phyloP scores from a whole-genome alignment of 805 yeast genomes.

The Wickerhamiella australiensis region DNA sequence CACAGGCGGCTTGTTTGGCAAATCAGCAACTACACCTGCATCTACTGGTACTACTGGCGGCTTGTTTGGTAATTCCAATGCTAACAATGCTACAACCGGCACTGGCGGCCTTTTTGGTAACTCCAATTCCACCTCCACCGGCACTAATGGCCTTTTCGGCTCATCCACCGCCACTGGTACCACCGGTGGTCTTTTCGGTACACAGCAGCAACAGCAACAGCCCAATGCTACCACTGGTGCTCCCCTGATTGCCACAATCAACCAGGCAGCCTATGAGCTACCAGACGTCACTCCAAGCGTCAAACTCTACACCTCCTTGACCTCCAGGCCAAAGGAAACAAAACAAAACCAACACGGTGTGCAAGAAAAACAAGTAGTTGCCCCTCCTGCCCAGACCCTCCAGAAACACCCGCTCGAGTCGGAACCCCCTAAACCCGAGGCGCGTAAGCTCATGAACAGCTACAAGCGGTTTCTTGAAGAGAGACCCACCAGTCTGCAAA shows the following conservation, averaged over 20 bases:
- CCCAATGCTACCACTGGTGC: not conserved
- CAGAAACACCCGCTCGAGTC: not conserved
- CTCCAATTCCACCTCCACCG: slow-evolving; percentile 14
- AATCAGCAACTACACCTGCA: not conserved
- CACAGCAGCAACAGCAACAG: not conserved
- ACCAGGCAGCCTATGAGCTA: slow-evolving; percentile 23
- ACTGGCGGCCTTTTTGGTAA: slow-evolving; percentile 27
- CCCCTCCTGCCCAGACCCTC: not conserved
- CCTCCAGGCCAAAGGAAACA: not conserved
- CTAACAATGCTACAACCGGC: slow-evolving; percentile 7
- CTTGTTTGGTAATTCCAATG: slow-evolving; percentile 21
- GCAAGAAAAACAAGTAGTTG: not conserved
- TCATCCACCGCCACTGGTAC: not conserved
- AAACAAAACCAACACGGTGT: not conserved
- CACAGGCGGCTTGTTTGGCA: slow-evolving; percentile 8
- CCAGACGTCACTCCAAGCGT: slow-evolving; percentile 19
- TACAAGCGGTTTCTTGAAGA: slow-evolving; percentile 19
- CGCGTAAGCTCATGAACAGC: slow-evolving; percentile 20
- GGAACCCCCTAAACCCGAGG: not conserved
- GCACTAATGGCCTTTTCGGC: slow-evolving; percentile 14
- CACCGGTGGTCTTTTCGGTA: not conserved
- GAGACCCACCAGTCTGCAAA: slow-evolving; percentile 21
- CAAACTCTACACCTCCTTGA: slow-evolving; percentile 21
- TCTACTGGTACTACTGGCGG: slow-evolving; percentile 15
- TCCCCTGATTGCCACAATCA: slow-evolving; percentile 20